These are phyloP conservation scores for Cyathus striatus DNA, from an alignment of 768 basidiomycete species.

Conservation along the genomic window DNA sequence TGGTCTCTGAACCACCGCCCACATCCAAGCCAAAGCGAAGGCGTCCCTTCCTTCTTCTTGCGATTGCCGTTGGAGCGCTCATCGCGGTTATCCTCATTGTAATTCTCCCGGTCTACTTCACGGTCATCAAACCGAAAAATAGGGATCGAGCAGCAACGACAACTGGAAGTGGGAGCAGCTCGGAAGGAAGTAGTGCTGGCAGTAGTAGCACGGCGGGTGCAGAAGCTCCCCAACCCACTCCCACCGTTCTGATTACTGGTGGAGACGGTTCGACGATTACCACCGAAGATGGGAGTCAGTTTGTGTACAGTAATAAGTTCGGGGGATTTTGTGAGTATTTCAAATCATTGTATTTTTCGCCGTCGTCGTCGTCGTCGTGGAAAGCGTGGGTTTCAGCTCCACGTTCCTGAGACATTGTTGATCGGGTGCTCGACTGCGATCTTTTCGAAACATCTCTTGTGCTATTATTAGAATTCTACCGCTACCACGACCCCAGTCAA, in stretches of 20 bases:
- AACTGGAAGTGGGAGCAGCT: neutral
- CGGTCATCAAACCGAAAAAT: slow-evolving; percentile 41
- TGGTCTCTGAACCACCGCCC: neutral
- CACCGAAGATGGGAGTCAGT: slow-evolving; percentile 61
- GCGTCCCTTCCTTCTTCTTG: slow-evolving; percentile 10
- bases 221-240: slow-evolving; percentile 1
- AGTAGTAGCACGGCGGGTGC: neutral
- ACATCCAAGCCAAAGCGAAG: slow-evolving; percentile 6
- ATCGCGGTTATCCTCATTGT: slow-evolving; percentile 39
- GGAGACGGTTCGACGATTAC: slow-evolving; percentile 66
- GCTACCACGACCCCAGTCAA: too few relatives aligned
- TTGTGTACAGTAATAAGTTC: slow-evolving; percentile 74
- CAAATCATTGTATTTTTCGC: neutral
- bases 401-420: too few relatives aligned
- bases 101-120: slow-evolving; percentile 54
- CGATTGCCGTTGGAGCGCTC: slow-evolving; percentile 31
- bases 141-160: slow-evolving; percentile 4
- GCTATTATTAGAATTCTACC: too few relatives aligned
- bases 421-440: too few relatives aligned
- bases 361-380: neutral
- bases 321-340: slow-evolving; percentile 63
- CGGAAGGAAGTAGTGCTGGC: neutral
- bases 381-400: too few relatives aligned
- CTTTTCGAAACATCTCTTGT: too few relatives aligned
- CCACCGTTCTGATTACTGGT: slow-evolving; percentile 35